Conservation (phyloP, 306 rosid genomes). For the apple (Malus domestica) region ASM211411v1 NC_041789.1:23786001-23786500, state of each 20-base stretch:
- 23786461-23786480: background rate
- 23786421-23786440: background rate
- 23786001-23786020: conserved; percentile 19
- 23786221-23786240: conserved; percentile 19
- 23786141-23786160: background rate
- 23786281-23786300: conserved; percentile 21
- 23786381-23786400: background rate
- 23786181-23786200: background rate
- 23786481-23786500: background rate
- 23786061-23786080: conserved; percentile 18
- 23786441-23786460: background rate
- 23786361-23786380: background rate
- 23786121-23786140: background rate
- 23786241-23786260: conserved; percentile 23
- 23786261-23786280: conserved; percentile 22
- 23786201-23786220: conserved; percentile 28
- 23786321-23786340: background rate
- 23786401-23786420: background rate
- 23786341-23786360: background rate
- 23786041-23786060: conserved; percentile 15
- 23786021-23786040: conserved; percentile 25
- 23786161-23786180: background rate
- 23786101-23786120: background rate
- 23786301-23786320: background rate
- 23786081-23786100: background rate